These are phyloP conservation scores for Antitrichia curtipendula DNA, from an alignment of 225 moss, liverwort and hornwort genomes.

Conservation along the genomic window DNA sequence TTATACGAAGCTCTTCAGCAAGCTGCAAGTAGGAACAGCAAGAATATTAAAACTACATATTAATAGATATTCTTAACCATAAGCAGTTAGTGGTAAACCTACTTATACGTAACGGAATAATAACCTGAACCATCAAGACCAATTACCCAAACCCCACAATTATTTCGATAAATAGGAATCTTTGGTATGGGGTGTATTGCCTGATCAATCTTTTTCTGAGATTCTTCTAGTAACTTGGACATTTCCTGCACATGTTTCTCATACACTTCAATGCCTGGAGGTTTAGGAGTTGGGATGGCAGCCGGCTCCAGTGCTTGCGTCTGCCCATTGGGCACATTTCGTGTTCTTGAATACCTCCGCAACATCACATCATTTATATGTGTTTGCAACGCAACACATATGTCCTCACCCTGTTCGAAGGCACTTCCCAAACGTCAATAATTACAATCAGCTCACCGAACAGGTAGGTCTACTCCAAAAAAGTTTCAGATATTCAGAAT, in stretches of 20 bases:
- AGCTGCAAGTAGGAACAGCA: constrained; percentile 39
- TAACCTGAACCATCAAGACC: background rate
- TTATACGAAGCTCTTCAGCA: constrained; percentile 65
- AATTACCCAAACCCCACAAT: background rate
- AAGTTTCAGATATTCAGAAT: background rate
- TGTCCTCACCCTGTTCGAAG: constrained; percentile 81
- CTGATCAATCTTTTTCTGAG: constrained; percentile 93
- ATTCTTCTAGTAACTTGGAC: constrained; percentile 84
- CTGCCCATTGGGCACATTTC: constrained; percentile 72
- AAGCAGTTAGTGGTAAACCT: background rate
- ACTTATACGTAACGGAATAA: background rate
- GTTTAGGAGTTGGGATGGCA: constrained; percentile 38
- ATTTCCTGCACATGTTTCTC: constrained; percentile 98
- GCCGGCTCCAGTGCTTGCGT: constrained; percentile 37
- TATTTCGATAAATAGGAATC: background rate
- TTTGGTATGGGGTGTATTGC: constrained; percentile 3
- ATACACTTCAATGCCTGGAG: constrained; percentile 89
- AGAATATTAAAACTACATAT: background rate
- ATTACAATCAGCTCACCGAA: background rate
- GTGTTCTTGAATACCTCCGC: constrained; percentile 91
- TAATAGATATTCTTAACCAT: background rate
- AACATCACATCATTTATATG: constrained; percentile 99
- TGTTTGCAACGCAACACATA: constrained; percentile 95
- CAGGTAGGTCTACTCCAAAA: background rate
- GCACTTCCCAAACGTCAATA: background rate